Percentiles rank a stretch among this genome's conserved stretches.
Conservation (phyloP, 176 grass and related monocot genomes). For the Neostapfia colusana region DNA sequence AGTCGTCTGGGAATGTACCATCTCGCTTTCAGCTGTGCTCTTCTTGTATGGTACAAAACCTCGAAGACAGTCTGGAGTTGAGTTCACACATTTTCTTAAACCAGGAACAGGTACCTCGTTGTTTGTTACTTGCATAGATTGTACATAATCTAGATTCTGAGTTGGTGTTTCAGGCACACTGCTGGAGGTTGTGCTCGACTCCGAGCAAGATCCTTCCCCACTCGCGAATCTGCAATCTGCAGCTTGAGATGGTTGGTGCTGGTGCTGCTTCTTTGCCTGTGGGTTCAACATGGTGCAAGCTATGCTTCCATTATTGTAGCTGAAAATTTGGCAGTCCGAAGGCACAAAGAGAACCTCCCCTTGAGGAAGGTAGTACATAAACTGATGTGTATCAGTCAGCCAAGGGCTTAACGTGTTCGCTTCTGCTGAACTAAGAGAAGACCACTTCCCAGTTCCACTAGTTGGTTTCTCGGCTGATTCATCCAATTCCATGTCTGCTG, state of each 20-base stretch:
- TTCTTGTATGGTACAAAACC: slow-evolving; percentile 71
- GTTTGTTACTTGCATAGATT: slow-evolving; percentile 31
- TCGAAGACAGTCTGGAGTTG: slow-evolving; percentile 19
- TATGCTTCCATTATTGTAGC: slow-evolving; percentile 36
- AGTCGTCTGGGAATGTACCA: neutral
- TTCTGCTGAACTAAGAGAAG: slow-evolving; percentile 21
- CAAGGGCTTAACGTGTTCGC: slow-evolving; percentile 40
- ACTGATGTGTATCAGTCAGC: slow-evolving; percentile 36
- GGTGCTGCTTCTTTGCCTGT: slow-evolving; percentile 24
- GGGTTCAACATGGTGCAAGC: slow-evolving; percentile 11
- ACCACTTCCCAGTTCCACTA: slow-evolving; percentile 18
- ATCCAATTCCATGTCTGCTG: slow-evolving; percentile 37
- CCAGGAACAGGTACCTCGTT: slow-evolving; percentile 17
- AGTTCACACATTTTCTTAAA: slow-evolving; percentile 26
- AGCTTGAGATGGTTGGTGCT: slow-evolving; percentile 22
- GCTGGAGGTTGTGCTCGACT: slow-evolving; percentile 43
- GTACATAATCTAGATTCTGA: slow-evolving; percentile 37
- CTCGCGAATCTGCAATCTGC: neutral
- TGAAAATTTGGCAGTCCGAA: slow-evolving; percentile 34
- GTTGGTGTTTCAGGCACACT: slow-evolving; percentile 27
- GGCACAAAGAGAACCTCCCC: slow-evolving; percentile 31
- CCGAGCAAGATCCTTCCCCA: slow-evolving; percentile 48
- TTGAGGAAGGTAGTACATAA: slow-evolving; percentile 50
- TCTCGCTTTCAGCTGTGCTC: slow-evolving; percentile 39
- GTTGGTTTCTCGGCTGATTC: slow-evolving; percentile 36